Evolutionary conservation across 495 filamentous ascomycete genomes (phyloP).

Genomic region (Neurospora sp.): DNA sequence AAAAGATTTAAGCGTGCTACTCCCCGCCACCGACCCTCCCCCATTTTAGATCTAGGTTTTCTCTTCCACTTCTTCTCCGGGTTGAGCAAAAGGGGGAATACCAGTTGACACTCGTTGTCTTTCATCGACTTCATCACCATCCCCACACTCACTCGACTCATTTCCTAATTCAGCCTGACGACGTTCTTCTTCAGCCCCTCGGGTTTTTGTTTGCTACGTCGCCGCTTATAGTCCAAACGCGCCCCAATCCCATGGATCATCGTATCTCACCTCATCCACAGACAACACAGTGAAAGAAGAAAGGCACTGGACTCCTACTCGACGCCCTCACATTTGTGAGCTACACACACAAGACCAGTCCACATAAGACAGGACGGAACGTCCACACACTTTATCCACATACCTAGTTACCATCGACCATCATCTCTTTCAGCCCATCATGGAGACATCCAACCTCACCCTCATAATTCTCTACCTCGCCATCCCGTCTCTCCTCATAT

Average conservation of each 20-base stretch:
- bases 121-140: not conserved
- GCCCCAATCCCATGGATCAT: not conserved
- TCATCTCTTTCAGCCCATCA: slow-evolving; percentile 1
- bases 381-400: not conserved
- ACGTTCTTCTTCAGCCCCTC: not conserved
- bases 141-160: not conserved
- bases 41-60: not conserved
- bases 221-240: not conserved
- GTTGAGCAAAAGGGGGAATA: not conserved
- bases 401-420: not conserved
- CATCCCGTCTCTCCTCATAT: slow-evolving; percentile 34
- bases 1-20: not conserved
- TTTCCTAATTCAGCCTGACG: not conserved
- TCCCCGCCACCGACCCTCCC: not conserved
- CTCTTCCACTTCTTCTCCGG: not conserved
- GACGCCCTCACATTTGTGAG: not conserved
- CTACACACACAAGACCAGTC: not conserved
- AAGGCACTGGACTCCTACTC: not conserved
- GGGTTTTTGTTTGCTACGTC: not conserved
- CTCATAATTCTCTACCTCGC: slow-evolving; percentile 34
- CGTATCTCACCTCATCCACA: not conserved
- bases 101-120: not conserved
- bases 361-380: not conserved
- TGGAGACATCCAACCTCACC: slow-evolving; percentile 15
- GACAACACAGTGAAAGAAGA: not conserved